A percentile compares a stretch with the other conserved stretches of the same genome.
Conservation (phyloP, 1,139 yeast genomes). For the Protomyces arabidopsidicola region DNA sequence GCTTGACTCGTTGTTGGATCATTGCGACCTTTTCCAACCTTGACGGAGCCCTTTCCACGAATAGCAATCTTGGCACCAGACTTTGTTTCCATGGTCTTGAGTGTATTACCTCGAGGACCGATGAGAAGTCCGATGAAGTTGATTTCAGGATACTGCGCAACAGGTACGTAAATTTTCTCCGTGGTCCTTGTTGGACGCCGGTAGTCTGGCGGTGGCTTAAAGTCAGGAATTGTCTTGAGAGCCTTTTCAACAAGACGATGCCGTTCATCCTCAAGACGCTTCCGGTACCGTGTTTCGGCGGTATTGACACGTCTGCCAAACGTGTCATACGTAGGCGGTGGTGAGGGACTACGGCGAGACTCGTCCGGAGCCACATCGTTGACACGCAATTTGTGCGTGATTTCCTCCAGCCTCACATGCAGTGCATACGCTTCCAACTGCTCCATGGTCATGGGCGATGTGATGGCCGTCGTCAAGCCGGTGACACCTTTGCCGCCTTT, state of each 20-base stretch:
- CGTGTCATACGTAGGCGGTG: constrained; percentile 85
- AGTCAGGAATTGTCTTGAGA: constrained; percentile 67
- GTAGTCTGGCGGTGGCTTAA: constrained; percentile 75
- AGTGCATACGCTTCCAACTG: constrained; percentile 79
- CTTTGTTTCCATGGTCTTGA: constrained; percentile 66
- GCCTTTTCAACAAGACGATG: constrained; percentile 72
- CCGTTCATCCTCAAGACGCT: constrained; percentile 69
- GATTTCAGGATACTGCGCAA: constrained; percentile 80
- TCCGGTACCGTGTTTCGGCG: constrained; percentile 60
- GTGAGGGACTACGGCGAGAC: constrained; percentile 62
- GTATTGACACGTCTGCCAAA: constrained; percentile 82
- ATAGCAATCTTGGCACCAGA: constrained; percentile 54
- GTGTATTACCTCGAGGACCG: constrained; percentile 94
- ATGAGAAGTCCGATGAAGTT: constrained; percentile 72
- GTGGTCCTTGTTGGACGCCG: constrained; percentile 64
- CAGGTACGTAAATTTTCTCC: constrained; percentile 83
- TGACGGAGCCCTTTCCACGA: constrained; percentile 69
- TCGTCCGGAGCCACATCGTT: constrained; percentile 45
- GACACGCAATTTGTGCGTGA: constrained; percentile 54
- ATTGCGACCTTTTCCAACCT: constrained; percentile 68
- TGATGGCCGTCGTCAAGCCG: constrained; percentile 44
- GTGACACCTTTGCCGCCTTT: constrained; percentile 37
- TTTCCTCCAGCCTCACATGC: constrained; percentile 72
- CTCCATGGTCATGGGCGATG: constrained; percentile 67
- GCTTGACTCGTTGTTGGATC: constrained; percentile 50